Evolutionary conservation across 163 green algal species (phyloP).

Genomic region (Coccomyxa subellipsoidea): DNA sequence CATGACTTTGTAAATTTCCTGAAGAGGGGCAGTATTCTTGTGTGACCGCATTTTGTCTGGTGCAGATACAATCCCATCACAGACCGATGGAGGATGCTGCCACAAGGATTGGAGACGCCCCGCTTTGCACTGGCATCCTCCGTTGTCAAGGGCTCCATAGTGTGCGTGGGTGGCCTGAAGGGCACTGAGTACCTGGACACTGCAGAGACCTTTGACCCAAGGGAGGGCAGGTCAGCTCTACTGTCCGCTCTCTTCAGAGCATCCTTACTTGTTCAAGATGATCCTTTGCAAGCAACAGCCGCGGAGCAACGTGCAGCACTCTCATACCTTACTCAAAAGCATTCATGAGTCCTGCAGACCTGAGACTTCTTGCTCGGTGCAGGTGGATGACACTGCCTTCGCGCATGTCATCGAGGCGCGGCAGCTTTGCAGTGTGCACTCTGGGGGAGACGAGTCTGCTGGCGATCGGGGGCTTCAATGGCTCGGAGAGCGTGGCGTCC

Average conservation of each 20-base stretch:
- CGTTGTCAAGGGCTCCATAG: not conserved
- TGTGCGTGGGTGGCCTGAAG: slow-evolving; percentile 24
- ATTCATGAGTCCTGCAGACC: not conserved
- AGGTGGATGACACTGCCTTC: not conserved
- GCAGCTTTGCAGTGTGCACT: not conserved
- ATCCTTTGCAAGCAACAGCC: not conserved
- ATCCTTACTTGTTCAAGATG: not conserved
- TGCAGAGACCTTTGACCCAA: slow-evolving; percentile 21
- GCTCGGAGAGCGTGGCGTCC: not conserved
- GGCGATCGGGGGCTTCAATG: slow-evolving; percentile 20
- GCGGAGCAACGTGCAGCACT: not conserved
- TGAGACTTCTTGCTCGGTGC: not conserved
- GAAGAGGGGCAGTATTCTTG: not conserved
- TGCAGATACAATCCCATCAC: slow-evolving; percentile 17
- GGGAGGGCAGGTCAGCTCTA: slow-evolving; percentile 13
- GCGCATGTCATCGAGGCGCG: not conserved
- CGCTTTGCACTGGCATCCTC: slow-evolving; percentile 23
- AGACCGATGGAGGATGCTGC: slow-evolving; percentile 11
- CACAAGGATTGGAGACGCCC: slow-evolving; percentile 4
- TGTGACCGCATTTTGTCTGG: not conserved
- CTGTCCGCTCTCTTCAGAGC: not conserved
- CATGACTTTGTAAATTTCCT: not conserved
- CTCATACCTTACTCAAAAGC: not conserved
- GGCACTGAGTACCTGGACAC: slow-evolving; percentile 11
- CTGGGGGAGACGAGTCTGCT: not conserved